Percentiles rank a stretch among this genome's conserved stretches.
Evolutionary conservation across 2,329 filamentous ascomycete species (phyloP).

Genomic region (Monilinia aucupariae): DNA sequence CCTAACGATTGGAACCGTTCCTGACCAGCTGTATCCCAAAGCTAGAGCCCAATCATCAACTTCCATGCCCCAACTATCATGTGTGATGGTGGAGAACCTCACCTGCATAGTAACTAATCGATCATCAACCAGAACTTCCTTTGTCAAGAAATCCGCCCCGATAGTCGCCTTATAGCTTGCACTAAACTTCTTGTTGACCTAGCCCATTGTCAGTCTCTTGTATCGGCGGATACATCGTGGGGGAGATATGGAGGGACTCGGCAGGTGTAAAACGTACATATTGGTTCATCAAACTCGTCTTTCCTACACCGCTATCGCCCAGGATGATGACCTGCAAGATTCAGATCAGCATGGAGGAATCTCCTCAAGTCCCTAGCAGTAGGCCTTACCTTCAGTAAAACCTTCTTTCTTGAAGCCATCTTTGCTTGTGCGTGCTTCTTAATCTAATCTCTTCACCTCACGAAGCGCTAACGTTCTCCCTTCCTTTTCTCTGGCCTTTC

Average conservation of each 20-base stretch:
- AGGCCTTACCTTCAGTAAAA: slow-evolving; percentile 56
- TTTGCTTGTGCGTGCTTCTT: slow-evolving; percentile 4
- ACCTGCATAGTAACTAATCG: slow-evolving; percentile 98
- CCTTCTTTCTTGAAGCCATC: slow-evolving; percentile 51
- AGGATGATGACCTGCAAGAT: slow-evolving; percentile 84
- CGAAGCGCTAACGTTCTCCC: slow-evolving; percentile 4
- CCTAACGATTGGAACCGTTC: slow-evolving; percentile 96
- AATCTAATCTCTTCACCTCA: slow-evolving; percentile 10
- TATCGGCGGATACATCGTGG: background rate
- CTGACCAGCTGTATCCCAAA: slow-evolving; percentile 97
- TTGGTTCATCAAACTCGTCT: slow-evolving; percentile 99
- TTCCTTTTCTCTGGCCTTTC: slow-evolving; percentile 1
- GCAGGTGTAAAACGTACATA: slow-evolving; percentile 65
- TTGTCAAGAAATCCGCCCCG: slow-evolving; percentile 95
- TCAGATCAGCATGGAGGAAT: slow-evolving; percentile 15
- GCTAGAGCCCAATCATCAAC: slow-evolving; percentile 50
- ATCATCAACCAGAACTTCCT: slow-evolving; percentile 96
- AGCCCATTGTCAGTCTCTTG: slow-evolving; percentile 22
- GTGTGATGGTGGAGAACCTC: slow-evolving; percentile 28
- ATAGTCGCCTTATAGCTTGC: slow-evolving; percentile 99
- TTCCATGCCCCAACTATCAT: background rate
- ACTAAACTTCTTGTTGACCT: slow-evolving; percentile 99
- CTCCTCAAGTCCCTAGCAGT: background rate
- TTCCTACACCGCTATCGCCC: slow-evolving; percentile 96
- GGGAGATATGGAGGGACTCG: background rate